Evolutionary conservation across 176 grass and related monocot genomes (phyloP), one percentile per base, ranked within the genome.

Genomic region (Eremochloa ophiuroides): DNA sequence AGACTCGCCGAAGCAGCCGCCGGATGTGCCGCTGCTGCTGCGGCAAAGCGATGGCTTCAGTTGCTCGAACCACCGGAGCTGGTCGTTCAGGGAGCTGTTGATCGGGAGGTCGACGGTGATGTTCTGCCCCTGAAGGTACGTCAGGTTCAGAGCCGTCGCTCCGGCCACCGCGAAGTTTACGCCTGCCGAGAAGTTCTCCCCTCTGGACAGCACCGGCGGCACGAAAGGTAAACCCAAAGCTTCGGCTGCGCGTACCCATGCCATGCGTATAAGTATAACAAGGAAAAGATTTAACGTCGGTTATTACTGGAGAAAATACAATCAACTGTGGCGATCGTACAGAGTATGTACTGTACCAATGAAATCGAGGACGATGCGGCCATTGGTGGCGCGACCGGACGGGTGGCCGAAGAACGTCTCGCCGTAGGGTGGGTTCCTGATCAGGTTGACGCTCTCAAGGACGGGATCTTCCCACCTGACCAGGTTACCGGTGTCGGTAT

Each of bases 401-500:
- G 81, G 81, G 7, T 22, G 71, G 14, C 31, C 81, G n/a, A 81
- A 81, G 65, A 80, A 80, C 20, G 60, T 83, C 58, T 64, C 61
- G 12, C 80, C 69, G 25, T 85, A 88, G 2, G 91, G 91, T 5
- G 60, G 48, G 17, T 55, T 62, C 71, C 76, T n/a, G n/a, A n/a
- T 82, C 7, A 15, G 31, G 15, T 5, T 14, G 44, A 47, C 4
- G 44, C 15, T 16, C 44, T 47, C 4, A 59, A 89, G 41, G 63
- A 56, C 8, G 64, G 65, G 17, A 51, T 77, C 44, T 5, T 47
- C 44, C 23, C 83, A 46, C 46, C 34, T 82, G 12, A 85, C 6
- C 17, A 61, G 87, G 61, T 94, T 94, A 27, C 89, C 92, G 0
- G 84, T 94, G 89, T 94, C 89, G 27, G 89, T 28, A 20, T 89